Evolutionary conservation across 1,284 basidiomycete genomes (phyloP).

Genomic region (Uromyces viciae-fabae): DNA sequence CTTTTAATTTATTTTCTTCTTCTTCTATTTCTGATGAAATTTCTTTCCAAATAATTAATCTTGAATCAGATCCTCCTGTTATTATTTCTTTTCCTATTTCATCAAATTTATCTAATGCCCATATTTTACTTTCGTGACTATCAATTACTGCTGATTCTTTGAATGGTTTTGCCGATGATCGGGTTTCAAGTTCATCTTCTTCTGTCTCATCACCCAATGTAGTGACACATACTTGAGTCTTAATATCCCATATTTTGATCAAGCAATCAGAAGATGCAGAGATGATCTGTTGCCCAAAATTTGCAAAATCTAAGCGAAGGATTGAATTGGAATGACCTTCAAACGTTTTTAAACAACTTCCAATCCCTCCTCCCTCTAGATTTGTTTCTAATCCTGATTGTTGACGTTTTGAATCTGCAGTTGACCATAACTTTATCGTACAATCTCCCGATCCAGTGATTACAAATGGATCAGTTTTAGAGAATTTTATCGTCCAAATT

Average conservation of each 20-base stretch:
- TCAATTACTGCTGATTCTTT: slow-evolving; percentile 36
- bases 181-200: slow-evolving; percentile 65
- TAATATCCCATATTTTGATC: slow-evolving; percentile 91
- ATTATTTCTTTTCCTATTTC: slow-evolving; percentile 72
- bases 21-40: slow-evolving; percentile 72
- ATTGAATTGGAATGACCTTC: slow-evolving; percentile 97
- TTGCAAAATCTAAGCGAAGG: slow-evolving; percentile 84
- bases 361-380: not conserved
- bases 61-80: slow-evolving; percentile 88
- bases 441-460: slow-evolving; percentile 93
- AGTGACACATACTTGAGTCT: slow-evolving; percentile 76
- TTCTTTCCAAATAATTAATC: slow-evolving; percentile 91
- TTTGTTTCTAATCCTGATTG: slow-evolving; percentile 61
- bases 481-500: slow-evolving; percentile 90
- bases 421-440: slow-evolving; percentile 85
- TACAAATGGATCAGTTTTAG: slow-evolving; percentile 73
- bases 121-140: slow-evolving; percentile 63
- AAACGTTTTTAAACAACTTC: slow-evolving; percentile 63
- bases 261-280: slow-evolving; percentile 88
- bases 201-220: slow-evolving; percentile 93
- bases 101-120: slow-evolving; percentile 76
- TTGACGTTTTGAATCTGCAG: slow-evolving; percentile 79
- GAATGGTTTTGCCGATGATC: not conserved
- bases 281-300: slow-evolving; percentile 76
- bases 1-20: slow-evolving; percentile 68